Base-by-base conservation (phyloP, 345 rosid species). In the Syzygium jambos region DNA sequence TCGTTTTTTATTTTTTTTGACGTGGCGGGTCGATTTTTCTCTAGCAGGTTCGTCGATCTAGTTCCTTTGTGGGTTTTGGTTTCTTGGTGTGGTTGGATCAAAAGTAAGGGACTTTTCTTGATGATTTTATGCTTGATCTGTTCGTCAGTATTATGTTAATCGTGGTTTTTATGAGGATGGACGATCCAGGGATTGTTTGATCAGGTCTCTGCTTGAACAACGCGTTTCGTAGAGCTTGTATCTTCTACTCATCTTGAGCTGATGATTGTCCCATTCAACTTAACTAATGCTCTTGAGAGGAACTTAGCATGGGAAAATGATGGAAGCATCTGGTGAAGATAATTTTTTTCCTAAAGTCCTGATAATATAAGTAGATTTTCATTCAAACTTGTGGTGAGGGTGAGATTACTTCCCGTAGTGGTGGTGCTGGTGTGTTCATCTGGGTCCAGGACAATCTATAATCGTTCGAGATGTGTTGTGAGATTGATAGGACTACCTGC, bases 401-500 rank as follows among this genome's bases (percentile, higher is more conserved):
- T 73, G 82, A 73, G 78, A 73, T 73, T 43, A 9, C 49, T 73
- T 73, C 82, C 38, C 27, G 82, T 5, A 19, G 82, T 73, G 49
- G 49, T 38, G 27, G 82, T 73, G 82, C 82, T 38, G 23, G 82
- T 73, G 82, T 34, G 38, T 55, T 55, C 52, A 51, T 57, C 87
- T 85, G 85, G 77, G 68, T 38, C n/a, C 29, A 41, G 65, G 19
- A 85, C 34, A 85, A 34, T 53, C 82, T 34, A 41, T 4, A 19
- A 49, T 86, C 84, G 78, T 77, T 68, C 12, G 65, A 41, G 25
- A 22, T 30, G 86, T n/a, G 51, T 46, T 68, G 78, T n/a, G 83
- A 85, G 54, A 92, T 92, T 93, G 95, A 94, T 92, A 89, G 89
- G 59, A 92, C 91, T 3, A 87, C 87, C 1, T 88, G 90, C 88